Conservation (phyloP, 2,329 filamentous ascomycete genomes). For the Neurospora sp. region DNA sequence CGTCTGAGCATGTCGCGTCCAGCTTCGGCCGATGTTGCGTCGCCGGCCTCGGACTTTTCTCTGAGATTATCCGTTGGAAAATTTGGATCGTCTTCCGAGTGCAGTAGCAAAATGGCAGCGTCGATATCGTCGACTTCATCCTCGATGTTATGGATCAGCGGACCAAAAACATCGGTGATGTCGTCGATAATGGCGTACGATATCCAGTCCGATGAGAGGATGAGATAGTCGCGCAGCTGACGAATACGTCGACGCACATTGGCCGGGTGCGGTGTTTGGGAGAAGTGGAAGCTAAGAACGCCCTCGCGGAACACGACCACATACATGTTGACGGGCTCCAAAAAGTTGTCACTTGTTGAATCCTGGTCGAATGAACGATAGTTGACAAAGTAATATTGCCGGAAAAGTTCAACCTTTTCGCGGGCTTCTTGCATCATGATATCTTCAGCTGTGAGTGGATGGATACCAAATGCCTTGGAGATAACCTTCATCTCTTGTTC, state of each 20-base stretch:
- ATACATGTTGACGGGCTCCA: conserved; percentile 96
- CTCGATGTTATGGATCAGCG: conserved; percentile 85
- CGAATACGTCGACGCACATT: conserved; percentile 91
- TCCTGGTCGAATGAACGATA: conserved; percentile 98
- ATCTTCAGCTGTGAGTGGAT: conserved; percentile 89
- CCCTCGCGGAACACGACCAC: conserved; percentile 94
- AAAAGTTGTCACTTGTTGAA: conserved; percentile 73
- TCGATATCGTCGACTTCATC: conserved; percentile 97
- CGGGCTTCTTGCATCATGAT: conserved; percentile 96
- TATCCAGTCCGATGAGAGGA: conserved; percentile 93
- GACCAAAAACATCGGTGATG: conserved; percentile 92
- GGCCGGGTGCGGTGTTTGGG: conserved; percentile 88
- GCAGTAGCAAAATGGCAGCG: conserved; percentile 75
- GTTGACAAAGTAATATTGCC: conserved; percentile 97
- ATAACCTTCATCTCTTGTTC: conserved; percentile 94
- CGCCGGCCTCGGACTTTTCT: conserved; percentile 34
- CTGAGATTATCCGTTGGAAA: conserved; percentile 25
- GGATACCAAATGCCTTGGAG: conserved; percentile 87
- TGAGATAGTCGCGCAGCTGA: conserved; percentile 86
- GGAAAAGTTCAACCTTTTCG: conserved; percentile 95
- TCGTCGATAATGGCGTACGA: conserved; percentile 97
- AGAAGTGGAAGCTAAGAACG: conserved; percentile 93
- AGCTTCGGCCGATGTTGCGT: conserved; percentile 30
- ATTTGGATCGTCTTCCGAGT: conserved; percentile 43
- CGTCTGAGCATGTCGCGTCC: conserved; percentile 79